A percentile compares a stretch with the other conserved stretches of the same genome.
These are phyloP conservation scores for Cordyceps farinosa DNA, from an alignment of 2,329 filamentous ascomycete species.

Conservation along the genomic window DNA sequence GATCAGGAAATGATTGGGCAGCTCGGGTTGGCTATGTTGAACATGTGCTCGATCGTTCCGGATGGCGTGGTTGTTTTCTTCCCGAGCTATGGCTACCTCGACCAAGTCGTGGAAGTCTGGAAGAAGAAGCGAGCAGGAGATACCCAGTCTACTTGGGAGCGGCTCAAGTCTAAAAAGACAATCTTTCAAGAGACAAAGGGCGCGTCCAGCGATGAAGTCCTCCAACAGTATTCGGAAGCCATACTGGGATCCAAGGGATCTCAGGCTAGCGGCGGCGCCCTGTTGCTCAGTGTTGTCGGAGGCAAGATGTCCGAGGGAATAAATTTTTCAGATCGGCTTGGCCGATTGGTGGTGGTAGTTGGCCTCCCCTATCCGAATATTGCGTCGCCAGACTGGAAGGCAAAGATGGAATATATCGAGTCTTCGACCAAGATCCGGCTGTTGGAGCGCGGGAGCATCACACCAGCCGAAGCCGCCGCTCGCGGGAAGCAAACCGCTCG, in stretches of 20 bases:
- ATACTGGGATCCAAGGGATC: slow-evolving; percentile 46
- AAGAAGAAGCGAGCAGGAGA: slow-evolving; percentile 34
- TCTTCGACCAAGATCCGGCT: slow-evolving; percentile 46
- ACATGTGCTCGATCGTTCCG: slow-evolving; percentile 69
- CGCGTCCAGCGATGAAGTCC: slow-evolving; percentile 62
- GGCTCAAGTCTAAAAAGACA: slow-evolving; percentile 55
- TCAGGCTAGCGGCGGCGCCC: slow-evolving; percentile 54
- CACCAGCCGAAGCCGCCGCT: slow-evolving; percentile 27
- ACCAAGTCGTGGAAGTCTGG: slow-evolving; percentile 66
- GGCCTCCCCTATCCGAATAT: slow-evolving; percentile 92
- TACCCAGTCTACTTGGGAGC: slow-evolving; percentile 53
- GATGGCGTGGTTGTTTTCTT: slow-evolving; percentile 95
- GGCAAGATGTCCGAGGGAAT: slow-evolving; percentile 97
- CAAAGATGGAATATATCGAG: slow-evolving; percentile 84
- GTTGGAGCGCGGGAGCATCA: slow-evolving; percentile 18
- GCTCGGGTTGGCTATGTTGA: slow-evolving; percentile 69
- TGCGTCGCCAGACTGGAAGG: slow-evolving; percentile 86
- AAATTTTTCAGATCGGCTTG: slow-evolving; percentile 90
- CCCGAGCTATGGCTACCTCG: slow-evolving; percentile 87
- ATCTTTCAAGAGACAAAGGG: slow-evolving; percentile 58
- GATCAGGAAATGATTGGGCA: slow-evolving; percentile 67
- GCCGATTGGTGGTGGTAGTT: slow-evolving; percentile 85
- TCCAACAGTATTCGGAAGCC: slow-evolving; percentile 68
- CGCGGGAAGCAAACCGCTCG: slow-evolving; percentile 56
- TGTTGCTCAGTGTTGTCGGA: slow-evolving; percentile 87